phyloP scores from a whole-genome alignment of 768 basidiomycete species.

The Wakefieldia striispora region DNA sequence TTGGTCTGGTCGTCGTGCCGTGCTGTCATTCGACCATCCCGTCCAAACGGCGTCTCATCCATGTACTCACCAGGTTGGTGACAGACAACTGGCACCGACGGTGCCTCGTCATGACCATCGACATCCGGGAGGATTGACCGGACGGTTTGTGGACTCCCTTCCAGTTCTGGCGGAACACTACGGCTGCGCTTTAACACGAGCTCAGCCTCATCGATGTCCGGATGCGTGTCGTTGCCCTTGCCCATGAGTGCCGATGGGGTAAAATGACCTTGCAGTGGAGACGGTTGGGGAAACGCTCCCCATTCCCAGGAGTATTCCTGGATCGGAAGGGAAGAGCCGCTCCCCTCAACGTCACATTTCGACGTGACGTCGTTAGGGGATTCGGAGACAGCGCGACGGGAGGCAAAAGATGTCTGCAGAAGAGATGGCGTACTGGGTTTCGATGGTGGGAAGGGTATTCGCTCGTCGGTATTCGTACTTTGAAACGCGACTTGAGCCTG shows the following conservation, averaged over 20 bases:
- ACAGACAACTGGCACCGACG: neutral
- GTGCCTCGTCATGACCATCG: constrained; percentile 21
- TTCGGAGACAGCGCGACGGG: constrained; percentile 57
- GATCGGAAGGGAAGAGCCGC: constrained; percentile 23
- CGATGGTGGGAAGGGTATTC: constrained; percentile 22
- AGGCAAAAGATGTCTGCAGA: constrained; percentile 33
- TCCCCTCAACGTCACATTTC: constrained; percentile 12
- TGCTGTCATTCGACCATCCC: constrained; percentile 55
- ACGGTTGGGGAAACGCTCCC: constrained; percentile 85
- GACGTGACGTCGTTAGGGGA: constrained; percentile 50
- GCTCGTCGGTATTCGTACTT: constrained; percentile 3
- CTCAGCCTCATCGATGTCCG: constrained; percentile 19
- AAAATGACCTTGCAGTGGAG: constrained; percentile 59
- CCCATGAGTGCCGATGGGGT: constrained; percentile 13
- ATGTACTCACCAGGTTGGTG: constrained; percentile 5
- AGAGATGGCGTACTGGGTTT: constrained; percentile 18
- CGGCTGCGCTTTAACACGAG: constrained; percentile 43
- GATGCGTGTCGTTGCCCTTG: constrained; percentile 12
- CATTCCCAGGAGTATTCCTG: constrained; percentile 93
- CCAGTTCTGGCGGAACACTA: constrained; percentile 55
- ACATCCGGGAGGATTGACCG: constrained; percentile 18
- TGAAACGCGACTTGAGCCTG: constrained; percentile 12
- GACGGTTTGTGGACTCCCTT: constrained; percentile 39
- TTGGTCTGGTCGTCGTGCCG: constrained; percentile 58
- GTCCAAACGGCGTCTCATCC: constrained; percentile 36